Percentiles rank a stretch among this genome's conserved stretches.
phyloP scores from a whole-genome alignment of 2,329 filamentous ascomycete species.

The Helminthosporium solani region DNA sequence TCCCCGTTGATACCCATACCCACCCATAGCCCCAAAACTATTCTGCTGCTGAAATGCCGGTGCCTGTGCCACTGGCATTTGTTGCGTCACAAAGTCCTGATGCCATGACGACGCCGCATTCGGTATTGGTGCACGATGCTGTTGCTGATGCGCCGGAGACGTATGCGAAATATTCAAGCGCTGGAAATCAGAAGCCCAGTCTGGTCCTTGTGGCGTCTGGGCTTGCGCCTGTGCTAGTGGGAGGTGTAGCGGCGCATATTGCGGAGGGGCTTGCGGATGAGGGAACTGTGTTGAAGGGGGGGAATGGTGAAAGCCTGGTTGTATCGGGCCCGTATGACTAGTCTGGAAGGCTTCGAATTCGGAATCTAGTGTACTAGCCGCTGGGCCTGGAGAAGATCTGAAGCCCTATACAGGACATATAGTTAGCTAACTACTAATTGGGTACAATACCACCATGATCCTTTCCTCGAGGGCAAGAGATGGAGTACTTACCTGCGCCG shows the following conservation, averaged over 20 bases:
- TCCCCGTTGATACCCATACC: constrained; percentile 32
- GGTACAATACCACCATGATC: too few species aligned
- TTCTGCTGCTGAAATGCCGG: constrained; percentile 29
- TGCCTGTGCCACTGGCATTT: constrained; percentile 35
- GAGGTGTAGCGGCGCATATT: too few species aligned
- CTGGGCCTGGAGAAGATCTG: constrained; percentile 56
- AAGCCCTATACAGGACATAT: constrained; percentile 54
- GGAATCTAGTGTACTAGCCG: constrained; percentile 58
- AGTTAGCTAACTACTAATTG: neutral
- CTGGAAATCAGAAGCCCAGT: constrained; percentile 55
- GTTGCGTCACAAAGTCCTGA: constrained; percentile 57
- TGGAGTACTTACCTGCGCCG: constrained; percentile 53
- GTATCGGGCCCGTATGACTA: constrained; percentile 43
- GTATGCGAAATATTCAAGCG: constrained; percentile 46
- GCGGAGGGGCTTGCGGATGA: constrained; percentile 13
- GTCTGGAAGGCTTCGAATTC: constrained; percentile 72
- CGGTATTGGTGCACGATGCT: constrained; percentile 43
- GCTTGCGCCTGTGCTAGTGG: constrained; percentile 42
- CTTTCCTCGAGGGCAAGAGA: neutral
- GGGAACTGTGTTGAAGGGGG: constrained; percentile 2
- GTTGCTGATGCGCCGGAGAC: constrained; percentile 47
- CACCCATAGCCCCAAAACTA: constrained; percentile 29
- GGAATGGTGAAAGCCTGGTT: constrained; percentile 42
- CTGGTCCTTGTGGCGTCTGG: constrained; percentile 37
- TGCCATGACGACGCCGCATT: constrained; percentile 54